Conservation (phyloP, 2,329 filamentous ascomycete genomes). For the Plectosphaerella sp. region DNA sequence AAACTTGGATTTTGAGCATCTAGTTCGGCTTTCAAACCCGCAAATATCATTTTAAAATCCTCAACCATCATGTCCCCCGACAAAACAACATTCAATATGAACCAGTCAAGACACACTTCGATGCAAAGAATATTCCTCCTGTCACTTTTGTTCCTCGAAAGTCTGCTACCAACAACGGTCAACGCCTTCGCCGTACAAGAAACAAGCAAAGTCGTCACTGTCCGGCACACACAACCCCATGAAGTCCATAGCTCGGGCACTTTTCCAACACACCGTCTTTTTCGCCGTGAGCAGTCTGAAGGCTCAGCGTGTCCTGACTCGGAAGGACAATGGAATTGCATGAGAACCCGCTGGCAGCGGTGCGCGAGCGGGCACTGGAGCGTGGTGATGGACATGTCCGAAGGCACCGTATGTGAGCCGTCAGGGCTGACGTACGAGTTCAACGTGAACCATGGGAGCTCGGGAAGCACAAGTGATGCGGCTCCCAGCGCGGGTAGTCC, state of each 20-base stretch:
- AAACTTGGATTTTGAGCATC: too few relatives aligned
- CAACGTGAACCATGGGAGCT: constrained; percentile 21
- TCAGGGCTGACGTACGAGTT: constrained; percentile 36
- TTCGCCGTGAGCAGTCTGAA: constrained; percentile 19
- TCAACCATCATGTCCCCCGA: too few relatives aligned
- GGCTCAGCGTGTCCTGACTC: constrained; percentile 34
- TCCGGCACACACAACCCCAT: background rate
- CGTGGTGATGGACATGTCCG: constrained; percentile 33
- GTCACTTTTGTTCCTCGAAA: background rate
- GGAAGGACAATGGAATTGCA: constrained; percentile 53
- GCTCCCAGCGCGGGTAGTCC: background rate
- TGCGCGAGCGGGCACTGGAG: constrained; percentile 45
- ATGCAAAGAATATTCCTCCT: background rate
- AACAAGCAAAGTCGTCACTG: constrained; percentile 20
- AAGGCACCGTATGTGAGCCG: constrained; percentile 41
- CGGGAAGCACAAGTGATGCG: background rate
- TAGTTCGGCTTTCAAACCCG: too few relatives aligned
- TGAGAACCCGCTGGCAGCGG: constrained; percentile 43
- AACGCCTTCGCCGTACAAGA: constrained; percentile 1
- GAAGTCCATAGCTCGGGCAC: background rate
- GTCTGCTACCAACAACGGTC: constrained; percentile 4
- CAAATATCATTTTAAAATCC: too few relatives aligned
- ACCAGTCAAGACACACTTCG: too few relatives aligned
- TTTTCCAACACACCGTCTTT: background rate
- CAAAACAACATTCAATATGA: too few relatives aligned